These are phyloP conservation scores for Blastobotrys persicus DNA, from an alignment of 1,139 yeast species.

Conservation along the genomic window DNA sequence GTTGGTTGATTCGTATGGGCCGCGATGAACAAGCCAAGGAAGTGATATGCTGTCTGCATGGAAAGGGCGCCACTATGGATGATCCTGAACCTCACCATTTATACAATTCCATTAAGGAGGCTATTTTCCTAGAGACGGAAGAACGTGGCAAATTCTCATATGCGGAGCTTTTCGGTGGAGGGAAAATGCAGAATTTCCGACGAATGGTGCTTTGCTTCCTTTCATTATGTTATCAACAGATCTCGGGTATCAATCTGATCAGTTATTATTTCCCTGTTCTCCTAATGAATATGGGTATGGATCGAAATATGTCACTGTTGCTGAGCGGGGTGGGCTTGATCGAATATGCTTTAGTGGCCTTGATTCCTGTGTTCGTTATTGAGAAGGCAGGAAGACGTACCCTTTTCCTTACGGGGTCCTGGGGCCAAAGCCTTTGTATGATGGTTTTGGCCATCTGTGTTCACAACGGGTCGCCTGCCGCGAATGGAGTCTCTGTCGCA, in stretches of 20 bases:
- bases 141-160: slow-evolving; percentile 3
- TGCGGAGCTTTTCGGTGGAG: slow-evolving; percentile 3
- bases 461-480: slow-evolving; percentile 17
- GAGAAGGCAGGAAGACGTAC: slow-evolving; percentile 22
- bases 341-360: slow-evolving; percentile 5
- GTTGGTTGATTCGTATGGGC: slow-evolving; percentile 42
- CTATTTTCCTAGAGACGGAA: slow-evolving; percentile 2
- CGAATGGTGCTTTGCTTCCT: slow-evolving; percentile 1
- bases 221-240: slow-evolving; percentile 47
- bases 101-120: background rate
- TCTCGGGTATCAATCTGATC: slow-evolving; percentile 68
- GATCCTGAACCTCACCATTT: background rate
- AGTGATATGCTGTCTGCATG: slow-evolving; percentile 5
- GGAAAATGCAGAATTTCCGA: background rate
- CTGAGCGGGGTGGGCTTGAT: background rate
- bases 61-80: slow-evolving; percentile 1
- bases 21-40: slow-evolving; percentile 13
- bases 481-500: slow-evolving; percentile 22
- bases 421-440: slow-evolving; percentile 19
- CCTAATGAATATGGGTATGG: slow-evolving; percentile 4
- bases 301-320: background rate
- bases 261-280: slow-evolving; percentile 30
- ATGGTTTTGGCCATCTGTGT: slow-evolving; percentile 2
- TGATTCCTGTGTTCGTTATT: slow-evolving; percentile 2
- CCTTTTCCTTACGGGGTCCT: slow-evolving; percentile 23